Evolutionary conservation across 345 rosid species (phyloP).

Genomic region (Euphorbia tirucalli): DNA sequence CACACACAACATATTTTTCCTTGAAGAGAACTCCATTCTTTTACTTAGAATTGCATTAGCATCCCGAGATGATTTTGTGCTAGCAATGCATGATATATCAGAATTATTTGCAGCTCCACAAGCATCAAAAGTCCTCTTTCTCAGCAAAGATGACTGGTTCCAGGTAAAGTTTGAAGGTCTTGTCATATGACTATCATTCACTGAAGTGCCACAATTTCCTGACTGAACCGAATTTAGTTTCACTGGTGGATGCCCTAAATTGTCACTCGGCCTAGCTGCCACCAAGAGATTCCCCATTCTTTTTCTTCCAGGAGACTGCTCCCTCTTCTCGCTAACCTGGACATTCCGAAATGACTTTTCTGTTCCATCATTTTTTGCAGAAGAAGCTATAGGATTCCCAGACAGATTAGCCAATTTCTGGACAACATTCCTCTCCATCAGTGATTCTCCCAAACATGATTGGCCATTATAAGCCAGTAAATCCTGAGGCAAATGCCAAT

Average conservation of each 20-base stretch:
- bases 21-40: slow-evolving; percentile 30
- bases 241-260: slow-evolving; percentile 20
- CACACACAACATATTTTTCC: slow-evolving; percentile 35
- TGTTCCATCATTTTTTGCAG: slow-evolving; percentile 32
- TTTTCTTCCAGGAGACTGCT: slow-evolving; percentile 43
- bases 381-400: slow-evolving; percentile 34
- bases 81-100: slow-evolving; percentile 22
- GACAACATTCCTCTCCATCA: slow-evolving; percentile 33
- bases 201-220: slow-evolving; percentile 25
- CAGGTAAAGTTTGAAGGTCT: slow-evolving; percentile 31
- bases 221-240: slow-evolving; percentile 29
- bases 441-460: slow-evolving; percentile 37
- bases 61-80: slow-evolving; percentile 20
- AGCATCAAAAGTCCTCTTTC: slow-evolving; percentile 32
- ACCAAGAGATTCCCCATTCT: slow-evolving; percentile 30
- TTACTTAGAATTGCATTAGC: slow-evolving; percentile 29
- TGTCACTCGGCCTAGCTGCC: slow-evolving; percentile 25
- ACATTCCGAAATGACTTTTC: slow-evolving; percentile 27
- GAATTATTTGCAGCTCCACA: slow-evolving; percentile 19
- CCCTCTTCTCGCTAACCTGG: slow-evolving; percentile 27
- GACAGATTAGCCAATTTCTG: slow-evolving; percentile 35
- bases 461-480: slow-evolving; percentile 47
- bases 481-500: slow-evolving; percentile 45
- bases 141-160: slow-evolving; percentile 32
- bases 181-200: slow-evolving; percentile 22